phyloP scores from a whole-genome alignment of 2,329 filamentous ascomycete species.

The Botryotinia calthae region DNA sequence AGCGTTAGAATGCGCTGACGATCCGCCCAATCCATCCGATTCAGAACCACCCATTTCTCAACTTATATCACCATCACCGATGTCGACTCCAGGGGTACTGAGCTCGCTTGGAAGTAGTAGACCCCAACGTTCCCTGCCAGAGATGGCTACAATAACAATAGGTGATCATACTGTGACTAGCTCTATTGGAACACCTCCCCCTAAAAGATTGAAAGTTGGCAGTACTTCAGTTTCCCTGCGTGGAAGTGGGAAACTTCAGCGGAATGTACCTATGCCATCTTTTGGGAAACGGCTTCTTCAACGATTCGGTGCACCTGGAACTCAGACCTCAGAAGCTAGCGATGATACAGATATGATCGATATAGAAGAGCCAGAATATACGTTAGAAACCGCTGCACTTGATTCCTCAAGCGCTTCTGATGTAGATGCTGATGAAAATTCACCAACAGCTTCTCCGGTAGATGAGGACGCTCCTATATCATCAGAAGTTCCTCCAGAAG shows the following conservation, averaged over 20 bases:
- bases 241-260: neutral
- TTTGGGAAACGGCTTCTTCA: conserved; percentile 37
- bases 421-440: conserved; percentile 18
- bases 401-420: conserved; percentile 20
- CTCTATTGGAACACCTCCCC: conserved; percentile 34
- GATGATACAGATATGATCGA: conserved; percentile 33
- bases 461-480: conserved; percentile 16
- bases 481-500: neutral
- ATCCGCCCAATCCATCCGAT: neutral
- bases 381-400: conserved; percentile 25
- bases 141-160: conserved; percentile 39
- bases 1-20: conserved; percentile 8
- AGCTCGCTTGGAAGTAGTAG: conserved; percentile 31
- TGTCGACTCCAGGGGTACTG: conserved; percentile 28
- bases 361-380: conserved; percentile 19
- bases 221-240: conserved; percentile 18
- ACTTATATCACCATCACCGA: conserved; percentile 32
- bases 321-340: conserved; percentile 18
- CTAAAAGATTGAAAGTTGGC: conserved; percentile 30
- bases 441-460: conserved; percentile 19
- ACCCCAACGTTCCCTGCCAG: conserved; percentile 27
- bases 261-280: conserved; percentile 25
- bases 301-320: conserved; percentile 36
- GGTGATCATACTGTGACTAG: conserved; percentile 38
- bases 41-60: conserved; percentile 30